These are phyloP conservation scores for Globisporangium paddicum DNA, from an alignment of 352 stramenopile genomes.

Conservation along the genomic window DNA sequence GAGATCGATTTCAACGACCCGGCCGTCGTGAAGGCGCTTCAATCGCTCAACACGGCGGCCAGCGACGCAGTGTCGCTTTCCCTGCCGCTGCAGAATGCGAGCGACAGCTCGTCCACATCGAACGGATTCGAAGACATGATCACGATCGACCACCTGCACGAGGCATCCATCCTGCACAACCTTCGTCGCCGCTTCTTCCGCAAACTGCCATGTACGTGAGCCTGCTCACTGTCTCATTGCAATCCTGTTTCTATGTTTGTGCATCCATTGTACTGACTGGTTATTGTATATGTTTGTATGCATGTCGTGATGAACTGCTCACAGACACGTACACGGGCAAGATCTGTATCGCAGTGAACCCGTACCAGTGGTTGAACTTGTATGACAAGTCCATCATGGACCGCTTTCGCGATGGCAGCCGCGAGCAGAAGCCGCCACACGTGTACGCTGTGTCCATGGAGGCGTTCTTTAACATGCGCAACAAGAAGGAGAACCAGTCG, in stretches of 20 bases:
- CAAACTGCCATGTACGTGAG: conserved; percentile 62
- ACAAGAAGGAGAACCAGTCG: conserved; percentile 86
- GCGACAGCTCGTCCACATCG: conserved; percentile 25
- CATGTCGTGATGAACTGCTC: not conserved
- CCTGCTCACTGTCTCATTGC: not conserved
- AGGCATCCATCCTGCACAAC: conserved; percentile 87
- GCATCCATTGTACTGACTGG: conserved; percentile 1
- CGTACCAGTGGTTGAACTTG: conserved; percentile 84
- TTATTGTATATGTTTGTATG: conserved; percentile 8
- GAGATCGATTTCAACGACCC: conserved; percentile 51
- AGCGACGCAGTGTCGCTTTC: conserved; percentile 18
- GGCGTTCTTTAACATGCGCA: conserved; percentile 78
- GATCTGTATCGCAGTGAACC: conserved; percentile 88
- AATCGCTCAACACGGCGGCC: conserved; percentile 51
- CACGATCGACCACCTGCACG: conserved; percentile 81
- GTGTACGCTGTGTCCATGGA: conserved; percentile 88
- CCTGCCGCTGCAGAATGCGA: conserved; percentile 71
- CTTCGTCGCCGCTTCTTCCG: conserved; percentile 71
- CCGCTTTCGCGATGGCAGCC: conserved; percentile 64
- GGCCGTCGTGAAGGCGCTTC: conserved; percentile 49
- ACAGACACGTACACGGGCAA: conserved; percentile 83
- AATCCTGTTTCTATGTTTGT: not conserved
- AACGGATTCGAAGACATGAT: conserved; percentile 87
- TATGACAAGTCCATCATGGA: conserved; percentile 74
- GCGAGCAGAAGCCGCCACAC: conserved; percentile 73